Percentiles rank a stretch among this genome's conserved stretches.
phyloP scores from a whole-genome alignment of 768 basidiomycete species.

The Boletus bicolor region DNA sequence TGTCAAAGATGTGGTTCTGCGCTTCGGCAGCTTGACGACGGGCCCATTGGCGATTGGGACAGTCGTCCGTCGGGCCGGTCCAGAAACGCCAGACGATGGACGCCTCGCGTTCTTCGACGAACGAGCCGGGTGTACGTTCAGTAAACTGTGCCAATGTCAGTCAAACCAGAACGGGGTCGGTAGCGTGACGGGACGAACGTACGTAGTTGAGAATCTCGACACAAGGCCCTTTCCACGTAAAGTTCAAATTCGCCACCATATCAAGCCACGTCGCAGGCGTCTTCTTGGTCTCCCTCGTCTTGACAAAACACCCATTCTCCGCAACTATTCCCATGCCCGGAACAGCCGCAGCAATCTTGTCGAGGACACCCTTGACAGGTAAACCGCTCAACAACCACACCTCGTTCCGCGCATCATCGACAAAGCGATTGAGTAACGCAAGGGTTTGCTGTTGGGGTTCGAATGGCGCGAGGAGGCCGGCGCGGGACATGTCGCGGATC shows the following conservation, averaged over 20 bases:
- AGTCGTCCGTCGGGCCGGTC: slow-evolving; percentile 49
- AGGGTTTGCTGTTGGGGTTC: slow-evolving; percentile 40
- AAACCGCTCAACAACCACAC: slow-evolving; percentile 83
- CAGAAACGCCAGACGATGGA: slow-evolving; percentile 86
- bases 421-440: slow-evolving; percentile 51
- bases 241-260: slow-evolving; percentile 74
- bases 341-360: slow-evolving; percentile 55
- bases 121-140: slow-evolving; percentile 83
- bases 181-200: slow-evolving; percentile 27
- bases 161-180: not conserved
- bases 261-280: slow-evolving; percentile 59
- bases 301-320: slow-evolving; percentile 87
- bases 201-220: slow-evolving; percentile 84
- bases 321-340: slow-evolving; percentile 80
- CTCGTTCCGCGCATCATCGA: slow-evolving; percentile 65
- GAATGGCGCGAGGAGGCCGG: slow-evolving; percentile 41
- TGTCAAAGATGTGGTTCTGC: slow-evolving; percentile 90
- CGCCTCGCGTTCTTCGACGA: slow-evolving; percentile 79
- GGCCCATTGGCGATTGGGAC: slow-evolving; percentile 74
- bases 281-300: slow-evolving; percentile 40
- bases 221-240: slow-evolving; percentile 79
- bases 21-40: slow-evolving; percentile 85
- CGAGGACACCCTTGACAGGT: slow-evolving; percentile 58
- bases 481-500: slow-evolving; percentile 52
- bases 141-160: slow-evolving; percentile 56